Conservation (phyloP, 2,329 filamentous ascomycete species). For the Penicillium sp. region DNA sequence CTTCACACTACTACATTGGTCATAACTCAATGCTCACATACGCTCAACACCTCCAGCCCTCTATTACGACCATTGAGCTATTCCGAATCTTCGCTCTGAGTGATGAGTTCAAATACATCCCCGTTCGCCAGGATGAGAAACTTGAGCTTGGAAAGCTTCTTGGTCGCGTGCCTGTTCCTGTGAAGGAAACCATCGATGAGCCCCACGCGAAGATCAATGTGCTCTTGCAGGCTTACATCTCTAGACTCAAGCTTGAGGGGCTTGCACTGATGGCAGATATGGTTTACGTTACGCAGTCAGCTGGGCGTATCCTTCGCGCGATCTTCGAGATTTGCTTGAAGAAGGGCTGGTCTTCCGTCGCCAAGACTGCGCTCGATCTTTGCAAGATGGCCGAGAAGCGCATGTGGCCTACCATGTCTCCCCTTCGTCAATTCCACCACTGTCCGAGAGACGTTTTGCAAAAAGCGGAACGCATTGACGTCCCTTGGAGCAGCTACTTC, state of each 20-base stretch:
- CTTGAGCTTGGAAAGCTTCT: constrained; percentile 90
- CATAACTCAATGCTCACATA: constrained; percentile 96
- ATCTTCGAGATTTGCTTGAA: constrained; percentile 97
- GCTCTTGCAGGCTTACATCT: constrained; percentile 92
- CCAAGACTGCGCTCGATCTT: constrained; percentile 85
- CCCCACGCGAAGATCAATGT: constrained; percentile 98
- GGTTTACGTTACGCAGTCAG: constrained; percentile 97
- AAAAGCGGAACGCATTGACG: constrained; percentile 91
- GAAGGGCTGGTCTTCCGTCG: constrained; percentile 92
- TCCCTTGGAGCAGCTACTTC: constrained; percentile 90
- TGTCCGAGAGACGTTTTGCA: constrained; percentile 82
- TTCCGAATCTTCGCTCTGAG: constrained; percentile 96
- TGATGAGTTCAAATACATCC: constrained; percentile 98
- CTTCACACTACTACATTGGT: constrained; percentile 98
- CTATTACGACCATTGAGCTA: constrained; percentile 87
- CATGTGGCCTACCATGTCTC: constrained; percentile 99
- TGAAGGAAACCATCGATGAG: constrained; percentile 97
- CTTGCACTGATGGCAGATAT: constrained; percentile 96
- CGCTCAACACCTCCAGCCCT: constrained; percentile 89
- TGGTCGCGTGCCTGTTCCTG: constrained; percentile 84
- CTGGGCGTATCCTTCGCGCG: constrained; percentile 88
- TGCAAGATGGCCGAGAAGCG: constrained; percentile 99
- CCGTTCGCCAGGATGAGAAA: constrained; percentile 95
- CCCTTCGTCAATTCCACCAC: constrained; percentile 79
- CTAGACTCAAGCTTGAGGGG: constrained; percentile 86